A percentile compares a stretch with the other conserved stretches of the same genome.
Conservation (phyloP, 805 yeast genomes). For the Lipomyces yamadae region DNA sequence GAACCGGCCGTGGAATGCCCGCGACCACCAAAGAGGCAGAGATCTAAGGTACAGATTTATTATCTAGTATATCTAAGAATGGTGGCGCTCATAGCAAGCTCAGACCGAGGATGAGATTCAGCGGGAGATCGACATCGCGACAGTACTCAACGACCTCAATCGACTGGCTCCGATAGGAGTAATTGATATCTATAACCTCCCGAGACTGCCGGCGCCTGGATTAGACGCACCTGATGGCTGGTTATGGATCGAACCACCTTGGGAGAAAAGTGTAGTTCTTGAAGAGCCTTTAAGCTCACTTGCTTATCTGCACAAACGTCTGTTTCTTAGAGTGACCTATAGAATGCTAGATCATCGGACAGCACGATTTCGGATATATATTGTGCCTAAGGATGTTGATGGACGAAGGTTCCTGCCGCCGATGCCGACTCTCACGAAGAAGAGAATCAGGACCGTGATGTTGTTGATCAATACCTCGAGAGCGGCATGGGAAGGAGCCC, state of each 20-base stretch:
- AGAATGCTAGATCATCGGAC: constrained; percentile 38
- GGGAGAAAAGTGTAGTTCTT: constrained; percentile 35
- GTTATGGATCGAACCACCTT: constrained; percentile 62
- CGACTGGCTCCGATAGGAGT: constrained; percentile 57
- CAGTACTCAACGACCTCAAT: constrained; percentile 49
- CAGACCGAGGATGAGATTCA: constrained; percentile 20
- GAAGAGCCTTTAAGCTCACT: constrained; percentile 22
- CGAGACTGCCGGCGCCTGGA: constrained; percentile 50
- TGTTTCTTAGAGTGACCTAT: constrained; percentile 55
- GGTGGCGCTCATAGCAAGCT: neutral
- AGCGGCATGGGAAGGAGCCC: constrained; percentile 30
- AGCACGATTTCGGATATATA: constrained; percentile 30
- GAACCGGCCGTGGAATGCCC: neutral
- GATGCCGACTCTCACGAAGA: constrained; percentile 11
- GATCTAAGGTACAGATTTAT: neutral
- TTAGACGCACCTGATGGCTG: constrained; percentile 53
- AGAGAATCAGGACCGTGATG: constrained; percentile 18
- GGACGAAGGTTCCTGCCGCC: constrained; percentile 32
- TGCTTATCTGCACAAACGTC: constrained; percentile 50
- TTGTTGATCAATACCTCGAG: constrained; percentile 14
- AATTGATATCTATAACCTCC: constrained; percentile 52
- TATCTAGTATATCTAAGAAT: neutral
- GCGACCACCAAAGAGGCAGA: neutral
- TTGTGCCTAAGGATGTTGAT: constrained; percentile 27
- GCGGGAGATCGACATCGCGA: constrained; percentile 39